Base-by-base conservation (phyloP, 768 basidiomycete genomes). In the Lactarius vividus region DNA sequence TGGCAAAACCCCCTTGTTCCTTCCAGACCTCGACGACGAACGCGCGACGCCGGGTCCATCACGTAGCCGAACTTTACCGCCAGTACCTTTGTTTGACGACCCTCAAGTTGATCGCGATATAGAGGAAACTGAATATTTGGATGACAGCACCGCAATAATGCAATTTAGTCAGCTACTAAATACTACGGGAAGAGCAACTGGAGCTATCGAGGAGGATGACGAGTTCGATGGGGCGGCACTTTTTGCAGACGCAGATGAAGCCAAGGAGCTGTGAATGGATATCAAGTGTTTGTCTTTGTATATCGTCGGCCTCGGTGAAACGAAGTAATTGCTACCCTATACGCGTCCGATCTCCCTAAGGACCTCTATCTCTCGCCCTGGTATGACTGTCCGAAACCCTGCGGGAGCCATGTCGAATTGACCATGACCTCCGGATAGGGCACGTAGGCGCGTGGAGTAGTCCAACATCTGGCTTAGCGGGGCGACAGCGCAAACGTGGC, bases 161-260 rank as follows among this genome's bases (percentile, higher is more conserved):
- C 79, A 81, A 57, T 90, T 93, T 72, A 93, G 89, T 71, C 91
- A 93, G 72, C 79, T 84, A 31, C 79, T 94, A 57, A 83, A 83
- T 67, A 77, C 82, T 44, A 79, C 81, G 16, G 85, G 85, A 18
- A 84, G 85, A 54, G 78, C 81, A 68, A 79, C 82, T 61, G 79
- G 83, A n/a, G 84, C 83, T n/a, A 81, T 79, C 11, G 85, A 88
- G 28, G 89, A 92, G 61, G 89, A 89, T 33, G 89, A 92, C 52
- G 90, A 89, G 52, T 83, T 88, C 71, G 90, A 91, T 64, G 87
- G 85, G 42, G 84, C 83, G 15, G 82, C 86, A 46, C 84, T 92
- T 49, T 89, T 91, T 68, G 91, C 88, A 13, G 92, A 94, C 75
- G 92, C 92, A 39, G 92, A 94, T 71, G 91, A 94, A 77, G 77